These are phyloP conservation scores for Penicillium sp. DNA, from an alignment of 2,329 filamentous ascomycete genomes.

Conservation along the genomic window DNA sequence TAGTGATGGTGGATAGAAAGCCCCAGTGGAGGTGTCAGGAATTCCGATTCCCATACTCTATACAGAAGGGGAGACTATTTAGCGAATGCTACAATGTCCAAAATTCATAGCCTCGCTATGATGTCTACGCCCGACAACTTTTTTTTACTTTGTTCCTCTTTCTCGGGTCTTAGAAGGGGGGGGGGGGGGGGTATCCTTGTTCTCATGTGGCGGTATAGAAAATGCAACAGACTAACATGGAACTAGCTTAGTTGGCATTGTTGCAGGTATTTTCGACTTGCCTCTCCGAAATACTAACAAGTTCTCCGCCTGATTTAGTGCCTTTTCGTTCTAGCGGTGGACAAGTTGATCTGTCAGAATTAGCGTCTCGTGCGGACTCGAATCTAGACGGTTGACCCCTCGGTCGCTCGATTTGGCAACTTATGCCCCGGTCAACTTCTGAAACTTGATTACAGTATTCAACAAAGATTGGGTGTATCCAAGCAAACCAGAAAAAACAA, in stretches of 20 bases:
- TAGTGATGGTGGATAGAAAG: neutral
- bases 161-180: neutral
- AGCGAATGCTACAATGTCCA: neutral
- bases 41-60: neutral
- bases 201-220: neutral
- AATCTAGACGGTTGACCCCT: neutral
- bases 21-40: conserved; percentile 15
- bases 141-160: neutral
- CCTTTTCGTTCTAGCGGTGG: conserved; percentile 14
- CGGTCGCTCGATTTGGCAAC: neutral
- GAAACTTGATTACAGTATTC: neutral
- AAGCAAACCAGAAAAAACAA: neutral
- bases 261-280: neutral
- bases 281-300: neutral
- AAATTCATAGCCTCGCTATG: conserved; percentile 5
- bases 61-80: neutral
- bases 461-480: neutral
- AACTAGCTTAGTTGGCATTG: neutral
- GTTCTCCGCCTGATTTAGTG: conserved; percentile 1
- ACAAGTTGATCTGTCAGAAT: conserved; percentile 22
- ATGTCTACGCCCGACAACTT: neutral
- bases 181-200: neutral
- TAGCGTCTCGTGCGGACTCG: conserved; percentile 2
- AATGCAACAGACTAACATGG: neutral
- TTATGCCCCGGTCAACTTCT: neutral